Evolutionary conservation across 495 filamentous ascomycete species (phyloP).

Genomic region (Copromyces sp.): DNA sequence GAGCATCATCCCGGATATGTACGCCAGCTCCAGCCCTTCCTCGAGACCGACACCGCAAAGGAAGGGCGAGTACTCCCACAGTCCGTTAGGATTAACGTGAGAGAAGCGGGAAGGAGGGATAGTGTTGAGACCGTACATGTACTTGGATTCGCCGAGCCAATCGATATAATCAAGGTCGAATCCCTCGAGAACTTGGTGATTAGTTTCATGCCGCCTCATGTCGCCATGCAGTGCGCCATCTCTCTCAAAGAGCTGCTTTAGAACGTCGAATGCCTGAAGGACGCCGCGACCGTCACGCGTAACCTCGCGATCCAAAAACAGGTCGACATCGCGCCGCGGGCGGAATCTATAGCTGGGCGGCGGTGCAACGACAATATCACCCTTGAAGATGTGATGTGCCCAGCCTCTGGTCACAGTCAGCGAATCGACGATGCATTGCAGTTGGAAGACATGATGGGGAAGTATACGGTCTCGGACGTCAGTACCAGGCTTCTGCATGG

Average conservation of each 20-base stretch:
- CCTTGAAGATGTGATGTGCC: conserved; percentile 20
- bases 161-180: conserved; percentile 25
- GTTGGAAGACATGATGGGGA: conserved; percentile 37
- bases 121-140: conserved; percentile 22
- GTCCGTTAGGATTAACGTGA: conserved; percentile 33
- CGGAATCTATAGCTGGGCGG: conserved; percentile 23
- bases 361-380: conserved; percentile 17
- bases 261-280: conserved; percentile 3
- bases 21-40: conserved; percentile 30
- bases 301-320: conserved; percentile 32
- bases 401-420: conserved; percentile 31
- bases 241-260: neutral
- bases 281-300: conserved; percentile 15
- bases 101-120: conserved; percentile 38
- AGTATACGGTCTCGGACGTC: conserved; percentile 32
- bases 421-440: conserved; percentile 39
- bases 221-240: neutral
- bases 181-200: conserved; percentile 2
- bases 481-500: conserved; percentile 33
- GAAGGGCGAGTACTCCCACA: conserved; percentile 43
- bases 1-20: conserved; percentile 21
- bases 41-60: conserved; percentile 36
- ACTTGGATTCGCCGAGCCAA: conserved; percentile 35
- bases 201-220: neutral
- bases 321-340: conserved; percentile 33